Percentiles rank a stretch among this genome's conserved stretches.
These are phyloP conservation scores for Penicillium pancosmium DNA, from an alignment of 495 filamentous ascomycete species.

Conservation along the genomic window DNA sequence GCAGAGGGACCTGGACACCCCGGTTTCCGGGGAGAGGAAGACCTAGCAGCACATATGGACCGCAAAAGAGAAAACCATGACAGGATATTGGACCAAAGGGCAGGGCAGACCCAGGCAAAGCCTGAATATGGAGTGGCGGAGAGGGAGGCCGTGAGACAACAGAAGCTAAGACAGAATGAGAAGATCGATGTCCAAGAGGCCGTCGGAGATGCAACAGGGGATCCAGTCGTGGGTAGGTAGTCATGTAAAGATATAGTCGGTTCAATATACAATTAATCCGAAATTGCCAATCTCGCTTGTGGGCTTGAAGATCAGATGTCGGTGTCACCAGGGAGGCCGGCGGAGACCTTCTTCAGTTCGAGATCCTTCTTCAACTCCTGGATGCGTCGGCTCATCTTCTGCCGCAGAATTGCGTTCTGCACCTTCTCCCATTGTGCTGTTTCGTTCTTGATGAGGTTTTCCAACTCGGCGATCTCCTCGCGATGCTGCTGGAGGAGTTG, in stretches of 20 bases:
- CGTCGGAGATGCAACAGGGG: slow-evolving; percentile 32
- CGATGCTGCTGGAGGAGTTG: slow-evolving; percentile 52
- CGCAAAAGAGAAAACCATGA: slow-evolving; percentile 51
- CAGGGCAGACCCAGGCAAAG: slow-evolving; percentile 24
- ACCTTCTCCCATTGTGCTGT: slow-evolving; percentile 46
- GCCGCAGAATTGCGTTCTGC: slow-evolving; percentile 50
- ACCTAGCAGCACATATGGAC: slow-evolving; percentile 45
- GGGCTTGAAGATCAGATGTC: neutral
- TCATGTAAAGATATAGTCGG: neutral
- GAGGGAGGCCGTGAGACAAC: slow-evolving; percentile 32
- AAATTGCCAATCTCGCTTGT: neutral
- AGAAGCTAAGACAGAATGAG: slow-evolving; percentile 34
- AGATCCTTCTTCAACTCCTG: slow-evolving; percentile 51
- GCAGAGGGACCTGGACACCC: slow-evolving; percentile 32
- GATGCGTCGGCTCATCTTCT: slow-evolving; percentile 52
- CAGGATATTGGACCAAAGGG: slow-evolving; percentile 37
- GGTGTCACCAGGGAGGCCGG: slow-evolving; percentile 43
- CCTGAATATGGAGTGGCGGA: slow-evolving; percentile 29
- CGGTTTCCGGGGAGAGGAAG: slow-evolving; percentile 40
- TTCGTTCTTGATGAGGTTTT: slow-evolving; percentile 48
- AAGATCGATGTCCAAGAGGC: slow-evolving; percentile 34
- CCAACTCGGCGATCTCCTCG: slow-evolving; percentile 53
- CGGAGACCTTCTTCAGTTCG: slow-evolving; percentile 51
- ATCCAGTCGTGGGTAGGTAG: slow-evolving; percentile 30
- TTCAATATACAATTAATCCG: neutral